Evolutionary conservation across 345 rosid species (phyloP), one percentile per base, ranked within the genome.

Genomic region (Brassica juncea): DNA sequence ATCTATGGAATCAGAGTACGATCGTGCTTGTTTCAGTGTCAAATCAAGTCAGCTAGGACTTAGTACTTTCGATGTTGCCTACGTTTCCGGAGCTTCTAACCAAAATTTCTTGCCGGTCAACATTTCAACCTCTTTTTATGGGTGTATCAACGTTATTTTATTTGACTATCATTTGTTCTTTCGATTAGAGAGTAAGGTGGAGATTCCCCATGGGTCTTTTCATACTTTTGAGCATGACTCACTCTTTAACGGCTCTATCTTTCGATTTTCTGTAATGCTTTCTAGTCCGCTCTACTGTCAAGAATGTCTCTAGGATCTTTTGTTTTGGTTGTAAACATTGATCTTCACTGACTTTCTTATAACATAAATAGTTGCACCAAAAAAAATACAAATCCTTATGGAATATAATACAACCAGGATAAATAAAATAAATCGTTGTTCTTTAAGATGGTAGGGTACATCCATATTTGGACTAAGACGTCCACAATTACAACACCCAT

Each of bases 381-480:
- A 39, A 39, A 8, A 28, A 58, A 15, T 10, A 55, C 44, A 39
- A 57, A 59, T 59, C 32, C 14, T 0, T 35, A 27, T 63, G 21
- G 10, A 19, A 19, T 69, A 61, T 47, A 3, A 69, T 47, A 47
- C 28, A 68, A 16, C 21, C 11, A 52, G 11, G 70, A 71, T 71
- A 77, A 52, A 52, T 77, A 31, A 35, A 16, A 19, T 54, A 71
- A 63, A 77, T 64, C 34, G 37, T 15, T 37, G 65, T 63, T 77
- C 65, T 16, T 37, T 27, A 71, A 35, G 71, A 16, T 70, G 76
- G 71, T 77, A 64, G 76, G 81, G 81, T 55, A 64, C 25, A 6
- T 71, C 27, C 16, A 54, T 37, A 55, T 37, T 35, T 15, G 12
- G 71, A 78, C 59, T 64, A 37, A 12, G 66, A 64, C 71, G 10